phyloP scores from a whole-genome alignment of 768 basidiomycete species.

The Macrolepiota dolichaula region DNA sequence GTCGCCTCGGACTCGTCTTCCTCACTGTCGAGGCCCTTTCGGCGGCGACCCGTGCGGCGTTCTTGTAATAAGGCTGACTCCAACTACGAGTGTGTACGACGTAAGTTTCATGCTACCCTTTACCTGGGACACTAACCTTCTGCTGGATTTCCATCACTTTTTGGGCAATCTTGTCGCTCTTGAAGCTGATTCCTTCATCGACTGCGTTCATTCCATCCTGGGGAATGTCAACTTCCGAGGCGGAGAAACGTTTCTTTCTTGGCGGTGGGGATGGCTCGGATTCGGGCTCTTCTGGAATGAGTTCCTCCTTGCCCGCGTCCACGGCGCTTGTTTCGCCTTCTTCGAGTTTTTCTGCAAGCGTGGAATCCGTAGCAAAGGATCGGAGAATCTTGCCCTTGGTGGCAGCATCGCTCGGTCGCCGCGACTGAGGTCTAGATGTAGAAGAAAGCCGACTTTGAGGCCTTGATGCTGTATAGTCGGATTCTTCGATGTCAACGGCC shows the following conservation, averaged over 20 bases:
- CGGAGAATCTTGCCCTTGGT: constrained; percentile 50
- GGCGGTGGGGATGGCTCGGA: constrained; percentile 34
- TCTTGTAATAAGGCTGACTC: constrained; percentile 72
- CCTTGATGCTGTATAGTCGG: constrained; percentile 70
- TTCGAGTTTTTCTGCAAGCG: constrained; percentile 66
- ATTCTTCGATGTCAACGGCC: constrained; percentile 77
- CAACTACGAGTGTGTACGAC: constrained; percentile 41
- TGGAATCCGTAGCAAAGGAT: constrained; percentile 78
- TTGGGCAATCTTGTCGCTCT: constrained; percentile 84
- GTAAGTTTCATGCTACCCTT: constrained; percentile 8
- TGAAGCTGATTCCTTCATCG: constrained; percentile 79
- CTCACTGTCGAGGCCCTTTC: constrained; percentile 38
- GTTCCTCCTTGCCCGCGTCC: constrained; percentile 20
- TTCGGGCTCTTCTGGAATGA: constrained; percentile 43
- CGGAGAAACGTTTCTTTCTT: constrained; percentile 80
- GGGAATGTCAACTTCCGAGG: constrained; percentile 54
- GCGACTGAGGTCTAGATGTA: constrained; percentile 51
- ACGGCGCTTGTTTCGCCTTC: constrained; percentile 29
- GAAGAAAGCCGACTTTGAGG: constrained; percentile 65
- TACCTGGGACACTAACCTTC: constrained; percentile 56
- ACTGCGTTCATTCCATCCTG: constrained; percentile 86
- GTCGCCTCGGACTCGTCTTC: constrained; percentile 47
- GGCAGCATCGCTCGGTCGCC: constrained; percentile 57
- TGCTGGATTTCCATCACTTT: constrained; percentile 89
- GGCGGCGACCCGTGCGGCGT: constrained; percentile 28